These are phyloP conservation scores for Pseudomicrostroma phylloplanum DNA, from an alignment of 1,284 basidiomycete species.

Conservation along the genomic window DNA sequence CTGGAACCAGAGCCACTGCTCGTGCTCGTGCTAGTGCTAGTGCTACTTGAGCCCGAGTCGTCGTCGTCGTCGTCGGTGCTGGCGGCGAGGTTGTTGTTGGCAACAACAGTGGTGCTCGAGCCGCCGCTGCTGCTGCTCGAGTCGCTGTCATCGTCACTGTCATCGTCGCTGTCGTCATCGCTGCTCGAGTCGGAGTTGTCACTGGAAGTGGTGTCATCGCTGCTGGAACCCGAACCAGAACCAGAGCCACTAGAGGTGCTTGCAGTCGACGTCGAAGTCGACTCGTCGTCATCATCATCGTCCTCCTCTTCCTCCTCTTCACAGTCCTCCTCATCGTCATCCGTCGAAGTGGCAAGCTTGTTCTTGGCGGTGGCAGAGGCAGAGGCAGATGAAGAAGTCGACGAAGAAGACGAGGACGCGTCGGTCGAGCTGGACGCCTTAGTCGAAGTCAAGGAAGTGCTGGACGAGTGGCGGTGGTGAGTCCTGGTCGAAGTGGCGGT, in stretches of 20 bases:
- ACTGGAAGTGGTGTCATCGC: background rate
- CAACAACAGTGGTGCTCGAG: background rate
- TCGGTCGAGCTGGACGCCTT: background rate
- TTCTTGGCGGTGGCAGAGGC: constrained; percentile 1
- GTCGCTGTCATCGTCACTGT: background rate
- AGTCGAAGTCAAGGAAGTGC: background rate
- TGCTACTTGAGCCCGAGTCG: background rate
- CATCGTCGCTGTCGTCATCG: constrained; percentile 1
- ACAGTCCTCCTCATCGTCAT: background rate
- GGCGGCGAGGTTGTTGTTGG: background rate
- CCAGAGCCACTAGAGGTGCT: background rate
- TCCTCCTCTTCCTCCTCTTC: too few relatives aligned
- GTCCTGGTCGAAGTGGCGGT: background rate
- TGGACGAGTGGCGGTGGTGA: background rate
- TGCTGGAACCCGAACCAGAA: background rate
- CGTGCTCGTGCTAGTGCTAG: background rate
- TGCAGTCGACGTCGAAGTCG: background rate
- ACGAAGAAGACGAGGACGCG: background rate
- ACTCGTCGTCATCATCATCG: background rate
- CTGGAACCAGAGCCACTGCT: background rate
- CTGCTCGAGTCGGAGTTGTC: background rate
- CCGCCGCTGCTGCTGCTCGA: background rate
- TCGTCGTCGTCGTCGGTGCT: background rate
- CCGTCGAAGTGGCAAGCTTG: background rate
- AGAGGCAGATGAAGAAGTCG: background rate